phyloP scores from a whole-genome alignment of 1,284 basidiomycete species.

The Ustilago hordei region DNA sequence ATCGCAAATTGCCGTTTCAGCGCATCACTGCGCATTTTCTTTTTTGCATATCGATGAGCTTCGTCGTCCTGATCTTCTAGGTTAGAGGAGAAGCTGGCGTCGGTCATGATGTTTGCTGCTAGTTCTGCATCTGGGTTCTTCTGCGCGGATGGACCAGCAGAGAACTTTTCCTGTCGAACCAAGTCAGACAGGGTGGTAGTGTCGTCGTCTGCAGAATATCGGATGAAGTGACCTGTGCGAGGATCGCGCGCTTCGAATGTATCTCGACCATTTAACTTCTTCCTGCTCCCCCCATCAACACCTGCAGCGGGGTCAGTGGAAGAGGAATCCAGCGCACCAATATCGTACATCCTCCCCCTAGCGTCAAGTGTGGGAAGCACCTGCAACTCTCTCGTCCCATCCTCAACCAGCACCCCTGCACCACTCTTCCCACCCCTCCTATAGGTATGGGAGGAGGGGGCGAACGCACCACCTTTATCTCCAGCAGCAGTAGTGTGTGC shows the following conservation, averaged over 20 bases:
- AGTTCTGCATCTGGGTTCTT: conserved; percentile 92
- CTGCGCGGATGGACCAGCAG: conserved; percentile 86
- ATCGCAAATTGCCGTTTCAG: conserved; percentile 98
- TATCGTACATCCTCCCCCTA: conserved; percentile 87
- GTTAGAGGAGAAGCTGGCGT: conserved; percentile 79
- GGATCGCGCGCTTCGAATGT: conserved; percentile 87
- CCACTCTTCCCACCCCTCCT: background rate
- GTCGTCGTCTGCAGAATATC: conserved; percentile 79
- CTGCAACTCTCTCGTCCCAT: conserved; percentile 73
- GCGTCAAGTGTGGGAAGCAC: conserved; percentile 91
- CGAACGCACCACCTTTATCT: conserved; percentile 57
- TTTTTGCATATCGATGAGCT: conserved; percentile 87
- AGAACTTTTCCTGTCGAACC: conserved; percentile 89
- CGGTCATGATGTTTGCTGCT: conserved; percentile 85
- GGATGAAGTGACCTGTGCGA: conserved; percentile 72
- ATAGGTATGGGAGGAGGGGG: conserved; percentile 9
- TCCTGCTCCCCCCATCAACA: conserved; percentile 71
- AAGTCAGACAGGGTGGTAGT: conserved; percentile 86
- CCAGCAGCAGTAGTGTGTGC: conserved; percentile 56
- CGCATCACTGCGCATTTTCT: conserved; percentile 93
- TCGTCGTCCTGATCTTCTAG: conserved; percentile 97
- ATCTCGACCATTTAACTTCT: conserved; percentile 76
- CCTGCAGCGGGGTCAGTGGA: conserved; percentile 56
- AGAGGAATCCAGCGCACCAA: conserved; percentile 76
- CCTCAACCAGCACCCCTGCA: conserved; percentile 22